These are phyloP conservation scores for Dactylorhiza incarnata DNA, from an alignment of 106 monocot species.

Conservation along the genomic window DNA sequence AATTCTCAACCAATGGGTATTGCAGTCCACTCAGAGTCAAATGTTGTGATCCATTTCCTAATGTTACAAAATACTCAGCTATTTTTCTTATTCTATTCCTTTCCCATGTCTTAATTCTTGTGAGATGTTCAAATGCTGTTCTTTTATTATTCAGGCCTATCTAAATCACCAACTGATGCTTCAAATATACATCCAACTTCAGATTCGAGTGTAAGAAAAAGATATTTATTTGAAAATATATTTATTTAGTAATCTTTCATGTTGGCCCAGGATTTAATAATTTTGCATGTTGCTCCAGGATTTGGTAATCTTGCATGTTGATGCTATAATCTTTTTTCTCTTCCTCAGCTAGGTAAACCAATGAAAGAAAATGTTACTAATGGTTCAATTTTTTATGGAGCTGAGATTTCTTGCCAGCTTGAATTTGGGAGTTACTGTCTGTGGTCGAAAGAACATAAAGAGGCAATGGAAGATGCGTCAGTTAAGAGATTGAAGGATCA, in stretches of 20 bases:
- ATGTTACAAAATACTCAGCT: neutral
- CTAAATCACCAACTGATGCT: neutral
- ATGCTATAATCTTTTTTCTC: neutral
- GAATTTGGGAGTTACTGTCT: conserved; percentile 65
- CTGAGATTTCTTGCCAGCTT: conserved; percentile 33
- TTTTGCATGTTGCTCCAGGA: neutral
- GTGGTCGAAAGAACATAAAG: conserved; percentile 39
- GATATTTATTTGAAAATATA: neutral
- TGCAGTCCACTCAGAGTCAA: neutral
- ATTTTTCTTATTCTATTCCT: neutral
- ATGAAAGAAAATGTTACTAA: conserved; percentile 1
- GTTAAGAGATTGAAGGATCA: conserved; percentile 54
- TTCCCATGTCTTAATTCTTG: neutral
- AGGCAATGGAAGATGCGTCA: conserved; percentile 32
- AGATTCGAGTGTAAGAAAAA: neutral
- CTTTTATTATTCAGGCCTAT: neutral
- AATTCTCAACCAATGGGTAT: neutral
- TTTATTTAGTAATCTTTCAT: neutral
- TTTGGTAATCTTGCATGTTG: neutral
- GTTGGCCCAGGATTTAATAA: neutral
- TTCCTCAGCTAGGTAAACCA: conserved; percentile 7
- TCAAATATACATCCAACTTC: neutral
- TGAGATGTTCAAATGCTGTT: neutral
- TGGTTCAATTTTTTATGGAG: conserved; percentile 18
- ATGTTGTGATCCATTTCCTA: neutral